Conservation (phyloP, 208 protist genomes). For the Leishmania mexicana region DNA sequence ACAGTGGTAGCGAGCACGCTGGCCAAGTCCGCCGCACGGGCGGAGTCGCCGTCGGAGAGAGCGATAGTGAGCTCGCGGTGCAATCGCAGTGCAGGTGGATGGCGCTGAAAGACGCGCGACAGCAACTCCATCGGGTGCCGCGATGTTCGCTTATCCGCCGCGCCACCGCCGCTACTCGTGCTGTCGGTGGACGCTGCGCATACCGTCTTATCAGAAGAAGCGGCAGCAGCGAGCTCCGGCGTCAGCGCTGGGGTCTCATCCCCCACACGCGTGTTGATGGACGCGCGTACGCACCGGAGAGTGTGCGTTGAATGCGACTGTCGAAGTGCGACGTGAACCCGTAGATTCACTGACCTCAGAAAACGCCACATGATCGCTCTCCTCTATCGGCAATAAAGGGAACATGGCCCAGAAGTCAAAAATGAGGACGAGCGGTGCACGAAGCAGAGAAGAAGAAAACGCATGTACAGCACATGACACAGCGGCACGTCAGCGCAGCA, state of each 20-base stretch:
- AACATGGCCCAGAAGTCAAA: neutral
- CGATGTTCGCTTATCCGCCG: neutral
- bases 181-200: no score
- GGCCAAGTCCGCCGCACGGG: constrained; percentile 66
- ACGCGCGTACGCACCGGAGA: neutral
- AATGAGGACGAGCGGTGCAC: neutral
- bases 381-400: neutral
- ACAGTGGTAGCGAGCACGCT: constrained; percentile 59
- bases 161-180: neutral
- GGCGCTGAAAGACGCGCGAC: constrained; percentile 62
- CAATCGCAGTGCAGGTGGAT: constrained; percentile 64
- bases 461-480: neutral
- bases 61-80: constrained; percentile 77
- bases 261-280: neutral
- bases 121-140: constrained; percentile 70
- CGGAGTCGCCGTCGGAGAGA: constrained; percentile 66
- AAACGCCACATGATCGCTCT: neutral
- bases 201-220: neutral
- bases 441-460: neutral
- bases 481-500: neutral
- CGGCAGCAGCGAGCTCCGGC: neutral
- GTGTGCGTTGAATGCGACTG: neutral
- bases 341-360: neutral
- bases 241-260: neutral
- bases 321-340: neutral